These are phyloP conservation scores for Rutstroemia sp. DNA, from an alignment of 2,329 filamentous ascomycete species.

Conservation along the genomic window DNA sequence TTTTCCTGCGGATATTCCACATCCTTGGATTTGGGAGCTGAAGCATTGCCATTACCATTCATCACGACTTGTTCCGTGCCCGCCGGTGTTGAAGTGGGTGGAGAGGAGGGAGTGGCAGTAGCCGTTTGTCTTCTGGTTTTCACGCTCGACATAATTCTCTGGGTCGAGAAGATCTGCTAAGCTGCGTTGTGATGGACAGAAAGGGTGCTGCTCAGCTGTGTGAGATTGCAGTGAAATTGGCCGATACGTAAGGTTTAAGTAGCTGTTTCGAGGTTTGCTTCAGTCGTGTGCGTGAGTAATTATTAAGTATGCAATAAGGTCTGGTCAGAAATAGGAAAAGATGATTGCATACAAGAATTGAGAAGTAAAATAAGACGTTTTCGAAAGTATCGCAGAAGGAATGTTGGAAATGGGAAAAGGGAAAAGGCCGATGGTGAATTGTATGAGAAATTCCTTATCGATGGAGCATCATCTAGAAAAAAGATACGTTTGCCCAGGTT, in stretches of 20 bases:
- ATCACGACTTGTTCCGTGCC: conserved; percentile 23
- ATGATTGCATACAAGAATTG: background rate
- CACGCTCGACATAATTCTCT: conserved; percentile 26
- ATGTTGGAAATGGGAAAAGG: background rate
- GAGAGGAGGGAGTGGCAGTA: conserved; percentile 23
- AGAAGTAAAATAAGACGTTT: background rate
- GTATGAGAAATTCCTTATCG: conserved; percentile 1
- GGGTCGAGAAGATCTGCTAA: conserved; percentile 7
- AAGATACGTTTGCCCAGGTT: background rate
- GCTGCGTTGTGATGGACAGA: background rate
- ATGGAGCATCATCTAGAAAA: background rate
- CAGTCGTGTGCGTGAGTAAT: background rate
- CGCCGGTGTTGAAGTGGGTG: conserved; percentile 24
- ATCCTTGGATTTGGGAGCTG: conserved; percentile 30
- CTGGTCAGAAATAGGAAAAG: background rate
- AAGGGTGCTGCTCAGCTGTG: background rate
- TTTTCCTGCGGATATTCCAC: conserved; percentile 51
- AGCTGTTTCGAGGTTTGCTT: background rate
- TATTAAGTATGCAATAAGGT: background rate
- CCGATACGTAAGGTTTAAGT: background rate
- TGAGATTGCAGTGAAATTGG: background rate
- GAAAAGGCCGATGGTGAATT: background rate
- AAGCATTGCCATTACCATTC: conserved; percentile 38
- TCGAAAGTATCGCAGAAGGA: background rate
- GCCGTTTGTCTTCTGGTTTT: conserved; percentile 28